Evolutionary conservation across 495 filamentous ascomycete genomes (phyloP), one percentile per base, ranked within the genome.

Genomic region (Penicillium psychrofluorescens): DNA sequence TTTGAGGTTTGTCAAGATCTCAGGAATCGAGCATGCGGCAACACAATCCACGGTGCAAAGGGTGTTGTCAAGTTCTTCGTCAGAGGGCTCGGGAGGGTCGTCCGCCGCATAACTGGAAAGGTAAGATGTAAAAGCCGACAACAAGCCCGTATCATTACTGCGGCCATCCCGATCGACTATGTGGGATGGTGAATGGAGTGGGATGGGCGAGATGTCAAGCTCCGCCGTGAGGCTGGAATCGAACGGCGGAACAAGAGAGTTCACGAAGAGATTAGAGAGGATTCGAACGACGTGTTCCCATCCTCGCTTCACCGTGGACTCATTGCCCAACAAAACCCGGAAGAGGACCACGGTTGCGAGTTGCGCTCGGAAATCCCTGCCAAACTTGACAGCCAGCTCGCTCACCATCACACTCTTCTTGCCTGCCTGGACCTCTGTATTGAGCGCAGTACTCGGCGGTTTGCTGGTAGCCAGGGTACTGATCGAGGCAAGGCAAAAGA

Each of bases 91-190:
- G 6, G 92, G 92, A 8, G 92, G 92, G 51, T 99, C 92, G 58
- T 96, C 94, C 12, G 90, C 94, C 22, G 94, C 92, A 68, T 97
- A 96, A 59, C 90, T 96, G n/a, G 90, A 94, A 14, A 99, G 86
- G 50, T 96, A 97, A 6, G 87, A 95, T 1, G 90, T 90, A 46
- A 99, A 85, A 6, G 92, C 88, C 5, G 89, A 95, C 56, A 99
- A 85, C 14, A 99, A 72, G 7, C 94, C 89, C 3, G 79, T 76
- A 15, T 99, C 92, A 46, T 65, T 79, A 29, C 79, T 69, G 45
- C 85, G 85, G 35, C 84, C 75, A 31, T 80, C 87, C 15, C 92
- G 82, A 53, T 97, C 94, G 34, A 99, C 89, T 35, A 99, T 77
- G 51, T 95, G 89, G 11, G 86, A 90, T n/a, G 94, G 88, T 3